Base-by-base conservation (phyloP, 108 stramenopile species). In the Epithemia pelagica region DNA sequence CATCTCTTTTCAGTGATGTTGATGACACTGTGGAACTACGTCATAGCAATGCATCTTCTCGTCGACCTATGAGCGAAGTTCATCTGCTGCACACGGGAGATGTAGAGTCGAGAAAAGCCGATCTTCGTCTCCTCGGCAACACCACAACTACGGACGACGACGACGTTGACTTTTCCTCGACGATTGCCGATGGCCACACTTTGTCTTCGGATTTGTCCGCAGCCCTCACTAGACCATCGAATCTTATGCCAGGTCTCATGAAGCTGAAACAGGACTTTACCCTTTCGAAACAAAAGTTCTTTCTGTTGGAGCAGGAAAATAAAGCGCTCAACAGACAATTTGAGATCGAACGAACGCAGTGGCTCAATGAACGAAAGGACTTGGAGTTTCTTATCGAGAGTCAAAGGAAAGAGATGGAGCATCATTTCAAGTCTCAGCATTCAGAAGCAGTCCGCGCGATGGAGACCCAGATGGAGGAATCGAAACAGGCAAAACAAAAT, bases 251-350 rank as follows among this genome's bases (percentile, higher is more conserved):
- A 8, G 61, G 26, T 8, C 21, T 61, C 21, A 10, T 29, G 24
- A 3, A 28, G 21, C 8, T 61, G 7, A 61, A 61, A 27, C 30
- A n/a, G 7, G 31, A 61, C 30, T 32, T 61, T 3, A 10, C n/a
- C 0, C 3, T 2, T 19, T 62, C 62, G 2, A 33, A 62, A 5
- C 31, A 63, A 8, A 31, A 10, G 21, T 8, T 61, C 28, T 61
- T 28, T 21, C 3, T 61, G 5, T 32, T 61, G 28, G 5, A 61
- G 8, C 30, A 61, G 21, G 61, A 61, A 21, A 61, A 31, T 8
- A 61, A 10, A 32, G 61, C 61, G 21, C 26, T 58, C 21, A 58
- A 58, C 21, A 7, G 56, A 26, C 56, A 58, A 21, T 27, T 58
- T 27, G 56, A 58, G 8, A 58, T 7, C 7, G 25, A 58, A 21